Base-by-base conservation (phyloP, 371 early-diverging fungal genomes). In the Rhizopus arrhizus region DNA sequence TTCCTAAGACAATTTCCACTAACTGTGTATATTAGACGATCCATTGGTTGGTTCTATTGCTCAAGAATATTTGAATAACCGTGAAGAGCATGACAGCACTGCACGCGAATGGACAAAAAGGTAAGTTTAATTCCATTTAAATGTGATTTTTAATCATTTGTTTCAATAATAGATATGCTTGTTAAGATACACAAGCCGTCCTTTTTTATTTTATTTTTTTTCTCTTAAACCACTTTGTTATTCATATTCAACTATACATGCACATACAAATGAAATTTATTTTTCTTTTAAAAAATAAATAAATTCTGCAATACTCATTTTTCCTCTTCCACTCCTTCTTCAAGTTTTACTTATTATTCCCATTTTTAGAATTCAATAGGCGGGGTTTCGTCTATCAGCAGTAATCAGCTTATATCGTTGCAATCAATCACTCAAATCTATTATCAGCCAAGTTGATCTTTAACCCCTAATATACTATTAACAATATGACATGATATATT, bases 81-180 rank as follows among this genome's bases (percentile, higher is more conserved):
- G 94, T 32, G 91, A 90, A 61, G 91, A 92, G 67, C 96, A 97
- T 64, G 97, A 97, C 62, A 80, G 85, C 42, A 87, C 85, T n/a
- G 98, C 97, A 36, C 83, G 88, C 58, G 96, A 96, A 68, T 97
- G 95, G 95, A 93, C 96, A 50, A 87, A 84, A 70, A 81, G 92
- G 82, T 93, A 65, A 45, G 13, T 43, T 43, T 43, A 11, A 13
- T 43, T n/a, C 4, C 4, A 40, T 40, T 40, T 40, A 40, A 53
- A 40, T 29, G 35, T 2, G 7, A 34, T n/a, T 28, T 29, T 40
- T 22, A 55, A 13, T 42, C 32, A 49, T 40, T 32, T 15, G 15
- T 10, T 48, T 50, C 47, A 36, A 41, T 38, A 36, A 53, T 29
- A 60, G 60, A 60, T 60, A 60, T 60, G 60, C 60, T 36, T 60